phyloP scores from a whole-genome alignment of 257 asterid genomes.

The Salvia rosmarinus region DNA sequence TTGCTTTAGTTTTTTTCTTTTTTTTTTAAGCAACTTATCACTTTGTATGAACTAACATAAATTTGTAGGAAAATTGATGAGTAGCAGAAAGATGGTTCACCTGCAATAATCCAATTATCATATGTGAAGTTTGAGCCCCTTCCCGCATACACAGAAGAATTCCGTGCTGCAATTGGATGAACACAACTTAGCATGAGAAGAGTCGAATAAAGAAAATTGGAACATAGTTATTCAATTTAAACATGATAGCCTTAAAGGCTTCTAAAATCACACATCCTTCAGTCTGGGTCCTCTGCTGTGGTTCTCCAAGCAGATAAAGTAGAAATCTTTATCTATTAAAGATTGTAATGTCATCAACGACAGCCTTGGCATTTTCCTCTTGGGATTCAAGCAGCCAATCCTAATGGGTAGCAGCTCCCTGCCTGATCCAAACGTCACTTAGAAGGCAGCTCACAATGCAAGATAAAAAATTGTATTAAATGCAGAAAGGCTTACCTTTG shows the following conservation, averaged over 20 bases:
- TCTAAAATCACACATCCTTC: constrained; percentile 47
- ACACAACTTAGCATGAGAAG: constrained; percentile 24
- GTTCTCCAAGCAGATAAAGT: constrained; percentile 75
- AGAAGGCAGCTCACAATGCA: constrained; percentile 25
- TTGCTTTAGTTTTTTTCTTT: too few species aligned
- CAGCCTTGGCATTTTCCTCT: constrained; percentile 54
- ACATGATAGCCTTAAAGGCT: not conserved
- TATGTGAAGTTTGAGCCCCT: constrained; percentile 67
- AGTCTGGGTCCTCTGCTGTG: constrained; percentile 41
- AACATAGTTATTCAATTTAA: too few species aligned
- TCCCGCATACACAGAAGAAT: constrained; percentile 75
- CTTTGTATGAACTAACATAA: not conserved
- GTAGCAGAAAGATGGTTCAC: constrained; percentile 37
- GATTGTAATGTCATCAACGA: constrained; percentile 62
- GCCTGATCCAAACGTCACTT: constrained; percentile 53
- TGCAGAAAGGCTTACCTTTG: constrained; percentile 53
- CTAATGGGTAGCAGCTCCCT: constrained; percentile 67
- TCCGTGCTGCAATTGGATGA: constrained; percentile 49
- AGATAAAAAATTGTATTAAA: constrained; percentile 1
- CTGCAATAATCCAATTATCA: constrained; percentile 71
- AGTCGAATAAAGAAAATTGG: constrained; percentile 9
- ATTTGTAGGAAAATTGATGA: not conserved
- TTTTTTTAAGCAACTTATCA: too few species aligned
- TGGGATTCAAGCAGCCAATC: constrained; percentile 73
- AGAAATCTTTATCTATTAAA: constrained; percentile 53